phyloP scores from a whole-genome alignment of 305 asterid genomes.

The Striga hermonthica region DNA sequence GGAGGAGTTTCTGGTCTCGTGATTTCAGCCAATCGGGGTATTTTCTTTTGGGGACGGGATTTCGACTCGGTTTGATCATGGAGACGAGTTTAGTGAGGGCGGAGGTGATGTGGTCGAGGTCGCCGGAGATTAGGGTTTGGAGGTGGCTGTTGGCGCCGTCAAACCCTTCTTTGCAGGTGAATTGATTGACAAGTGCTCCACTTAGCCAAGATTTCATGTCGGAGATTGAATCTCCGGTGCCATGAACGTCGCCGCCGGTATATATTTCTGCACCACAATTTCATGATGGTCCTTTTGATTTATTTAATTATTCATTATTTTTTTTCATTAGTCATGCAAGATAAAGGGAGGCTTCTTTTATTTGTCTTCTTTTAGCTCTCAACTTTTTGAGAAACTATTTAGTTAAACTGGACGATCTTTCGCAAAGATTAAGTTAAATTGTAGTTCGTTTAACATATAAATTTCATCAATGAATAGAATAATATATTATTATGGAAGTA shows the following conservation, averaged over 20 bases:
- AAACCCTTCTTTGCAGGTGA: slow-evolving; percentile 86
- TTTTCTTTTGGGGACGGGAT: not conserved
- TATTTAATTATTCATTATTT: no score
- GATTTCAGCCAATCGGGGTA: slow-evolving; percentile 57
- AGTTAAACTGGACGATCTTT: no score
- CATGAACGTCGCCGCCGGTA: slow-evolving; percentile 40
- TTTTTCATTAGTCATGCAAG: no score
- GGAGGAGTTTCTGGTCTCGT: slow-evolving; percentile 51
- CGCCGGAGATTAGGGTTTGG: slow-evolving; percentile 39
- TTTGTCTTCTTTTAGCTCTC: no score
- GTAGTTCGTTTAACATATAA: no score
- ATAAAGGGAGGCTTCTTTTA: no score
- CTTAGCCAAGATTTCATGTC: slow-evolving; percentile 73
- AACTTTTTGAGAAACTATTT: no score
- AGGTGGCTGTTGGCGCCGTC: slow-evolving; percentile 53
- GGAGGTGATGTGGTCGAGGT: slow-evolving; percentile 49
- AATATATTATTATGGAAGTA: not conserved
- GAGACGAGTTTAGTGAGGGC: slow-evolving; percentile 45
- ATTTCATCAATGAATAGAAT: not conserved
- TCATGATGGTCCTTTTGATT: no score
- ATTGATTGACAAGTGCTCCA: slow-evolving; percentile 70
- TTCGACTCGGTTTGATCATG: slow-evolving; percentile 41
- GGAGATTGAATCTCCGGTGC: slow-evolving; percentile 47
- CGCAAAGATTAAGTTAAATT: no score
- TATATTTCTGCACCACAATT: slow-evolving; percentile 22